Evolutionary conservation across 805 yeast genomes (phyloP), one percentile per base, ranked within the genome.

Genomic region (Isabelozyma gotoi): DNA sequence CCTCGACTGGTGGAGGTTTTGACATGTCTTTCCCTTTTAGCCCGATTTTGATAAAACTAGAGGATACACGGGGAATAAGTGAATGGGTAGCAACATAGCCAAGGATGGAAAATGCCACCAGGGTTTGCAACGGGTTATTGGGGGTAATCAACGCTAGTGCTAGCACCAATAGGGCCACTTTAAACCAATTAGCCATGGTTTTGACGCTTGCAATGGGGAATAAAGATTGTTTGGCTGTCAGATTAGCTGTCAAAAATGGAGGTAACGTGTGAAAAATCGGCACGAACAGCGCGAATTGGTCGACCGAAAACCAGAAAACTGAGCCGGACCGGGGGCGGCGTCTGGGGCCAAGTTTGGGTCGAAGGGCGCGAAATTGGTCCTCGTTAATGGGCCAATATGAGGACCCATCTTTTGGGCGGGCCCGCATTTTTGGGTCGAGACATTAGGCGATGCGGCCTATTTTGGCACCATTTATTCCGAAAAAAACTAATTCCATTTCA

Each of bases 1-100:
- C 63, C 8, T 21, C 41, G 2, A 82, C 71, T 0, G 96, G 95
- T 34, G 64, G 72, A n/a, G 80, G 80, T 61, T 94, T 94, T 36
- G 90, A 83, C 57, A 90, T 54, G 61, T 94, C 99, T 48, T 76
- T 80, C 7, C 99, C 99, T 48, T 68, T 77, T n/a, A 94, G 74
- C 0, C 99, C 99, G 36, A 85, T 80, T 41, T 77, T 76, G 17
- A 86, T 75, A 63, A 91, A 91, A 34, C 81, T 72, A 1, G 77
- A 73, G 1, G 83, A 74, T n/a, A 85, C 73, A 31, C 72, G 64
- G 2, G 97, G 97, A 36, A 91, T 83, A 49, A 90, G 57, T 42
- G 69, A 63, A 44, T 71, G 65, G 3, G 90, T 82, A 31, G 75
- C 70, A 12, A 76, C 65, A 59, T 81, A 87, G 0, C 96, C 96